Conservation (phyloP, 345 rosid species). For the Citrus reticulata region DNA sequence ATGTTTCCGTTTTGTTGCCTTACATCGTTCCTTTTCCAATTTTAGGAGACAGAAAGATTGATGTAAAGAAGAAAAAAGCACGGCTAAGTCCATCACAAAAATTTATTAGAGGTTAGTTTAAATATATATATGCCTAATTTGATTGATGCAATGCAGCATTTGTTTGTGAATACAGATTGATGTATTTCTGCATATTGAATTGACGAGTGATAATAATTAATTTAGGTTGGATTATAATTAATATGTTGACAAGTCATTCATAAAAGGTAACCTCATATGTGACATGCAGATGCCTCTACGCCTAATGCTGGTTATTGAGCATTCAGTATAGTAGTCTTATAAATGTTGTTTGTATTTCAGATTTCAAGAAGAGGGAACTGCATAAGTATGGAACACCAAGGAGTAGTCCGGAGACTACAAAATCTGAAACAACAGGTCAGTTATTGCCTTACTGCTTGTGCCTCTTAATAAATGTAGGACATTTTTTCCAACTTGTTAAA, state of each 20-base stretch:
- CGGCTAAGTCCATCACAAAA: conserved; percentile 52
- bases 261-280: neutral
- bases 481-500: neutral
- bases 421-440: conserved; percentile 44
- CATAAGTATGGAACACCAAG: conserved; percentile 44
- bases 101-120: conserved; percentile 57
- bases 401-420: conserved; percentile 28
- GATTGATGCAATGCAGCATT: neutral
- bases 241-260: too few species aligned
- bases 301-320: neutral
- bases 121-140: neutral
- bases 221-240: too few species aligned
- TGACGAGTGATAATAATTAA: too few species aligned
- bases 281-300: neutral
- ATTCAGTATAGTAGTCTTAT: neutral
- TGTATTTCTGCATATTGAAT: too few species aligned
- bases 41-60: conserved; percentile 26
- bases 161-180: too few species aligned
- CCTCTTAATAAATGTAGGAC: neutral
- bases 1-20: neutral
- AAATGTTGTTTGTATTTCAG: conserved; percentile 33
- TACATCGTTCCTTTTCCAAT: neutral
- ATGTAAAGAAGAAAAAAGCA: conserved; percentile 23
- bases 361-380: conserved; percentile 60
- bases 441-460: neutral